phyloP scores from a whole-genome alignment of 768 basidiomycete species.

The Brasilioporus rufonigricans region DNA sequence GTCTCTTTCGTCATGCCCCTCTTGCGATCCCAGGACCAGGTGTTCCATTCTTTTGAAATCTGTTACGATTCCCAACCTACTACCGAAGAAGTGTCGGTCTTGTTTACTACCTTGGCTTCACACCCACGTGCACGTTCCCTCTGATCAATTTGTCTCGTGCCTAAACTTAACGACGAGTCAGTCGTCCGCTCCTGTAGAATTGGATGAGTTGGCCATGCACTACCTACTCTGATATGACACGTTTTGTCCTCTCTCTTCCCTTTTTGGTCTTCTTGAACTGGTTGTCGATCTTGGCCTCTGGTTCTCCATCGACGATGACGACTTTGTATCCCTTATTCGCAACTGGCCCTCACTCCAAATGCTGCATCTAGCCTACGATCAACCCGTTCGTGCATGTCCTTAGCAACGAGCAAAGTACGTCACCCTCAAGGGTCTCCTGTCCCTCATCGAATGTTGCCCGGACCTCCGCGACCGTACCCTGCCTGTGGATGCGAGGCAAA shows the following conservation, averaged over 20 bases:
- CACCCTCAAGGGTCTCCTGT: too few species aligned
- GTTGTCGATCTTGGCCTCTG: not conserved
- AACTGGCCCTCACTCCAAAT: slow-evolving; percentile 1
- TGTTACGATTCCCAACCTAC: not conserved
- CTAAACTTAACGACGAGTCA: not conserved
- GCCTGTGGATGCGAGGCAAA: not conserved
- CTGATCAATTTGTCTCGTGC: not conserved
- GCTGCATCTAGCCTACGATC: not conserved
- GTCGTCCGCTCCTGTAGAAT: not conserved
- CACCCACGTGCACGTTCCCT: not conserved
- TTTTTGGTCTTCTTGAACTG: not conserved
- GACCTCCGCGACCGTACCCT: not conserved
- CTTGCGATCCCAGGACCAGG: not conserved
- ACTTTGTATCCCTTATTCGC: not conserved
- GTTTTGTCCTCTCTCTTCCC: not conserved
- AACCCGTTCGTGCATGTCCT: not conserved
- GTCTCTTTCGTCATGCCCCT: not conserved
- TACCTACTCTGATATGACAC: not conserved
- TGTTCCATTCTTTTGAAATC: not conserved
- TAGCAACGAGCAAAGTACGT: not conserved
- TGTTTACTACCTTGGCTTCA: not conserved
- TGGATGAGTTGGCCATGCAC: not conserved
- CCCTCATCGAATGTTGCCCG: not conserved
- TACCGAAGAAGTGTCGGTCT: not conserved
- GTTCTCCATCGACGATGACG: slow-evolving; percentile 5